Evolutionary conservation across 140 eudicot genomes (phyloP).

Genomic region (Oenanthe javanica): DNA sequence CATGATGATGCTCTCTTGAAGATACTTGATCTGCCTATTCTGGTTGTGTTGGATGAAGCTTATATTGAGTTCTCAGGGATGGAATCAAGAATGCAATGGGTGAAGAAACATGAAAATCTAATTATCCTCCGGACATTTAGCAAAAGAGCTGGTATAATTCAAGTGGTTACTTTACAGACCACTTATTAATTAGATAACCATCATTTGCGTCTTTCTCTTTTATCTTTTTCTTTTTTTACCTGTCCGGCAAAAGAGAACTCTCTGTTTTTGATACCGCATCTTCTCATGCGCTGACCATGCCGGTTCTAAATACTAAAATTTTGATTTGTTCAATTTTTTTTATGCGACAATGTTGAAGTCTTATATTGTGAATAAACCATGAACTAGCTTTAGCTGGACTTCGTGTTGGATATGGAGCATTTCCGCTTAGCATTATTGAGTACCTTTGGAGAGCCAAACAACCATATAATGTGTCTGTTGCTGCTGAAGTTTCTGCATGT

Average conservation of each 20-base stretch:
- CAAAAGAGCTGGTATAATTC: slow-evolving; percentile 81
- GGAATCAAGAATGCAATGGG: slow-evolving; percentile 85
- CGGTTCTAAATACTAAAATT: neutral
- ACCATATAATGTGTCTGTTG: slow-evolving; percentile 97
- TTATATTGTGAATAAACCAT: slow-evolving; percentile 3
- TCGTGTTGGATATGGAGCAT: slow-evolving; percentile 96
- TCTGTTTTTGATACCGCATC: neutral
- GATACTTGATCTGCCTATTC: slow-evolving; percentile 79
- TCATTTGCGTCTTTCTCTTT: neutral
- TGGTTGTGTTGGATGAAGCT: slow-evolving; percentile 96
- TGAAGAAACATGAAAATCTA: slow-evolving; percentile 79
- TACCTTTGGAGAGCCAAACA: slow-evolving; percentile 96
- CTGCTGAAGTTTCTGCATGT: slow-evolving; percentile 99
- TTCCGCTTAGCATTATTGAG: slow-evolving; percentile 82
- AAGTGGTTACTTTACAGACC: neutral
- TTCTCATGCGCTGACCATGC: neutral
- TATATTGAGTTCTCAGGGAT: slow-evolving; percentile 85
- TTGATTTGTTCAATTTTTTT: neutral
- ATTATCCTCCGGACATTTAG: slow-evolving; percentile 92
- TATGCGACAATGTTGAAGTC: neutral
- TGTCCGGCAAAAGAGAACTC: neutral
- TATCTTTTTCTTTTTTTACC: too few relatives aligned
- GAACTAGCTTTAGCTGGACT: slow-evolving; percentile 87
- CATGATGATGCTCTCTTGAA: slow-evolving; percentile 61
- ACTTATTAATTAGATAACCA: neutral